A percentile compares a stretch with the other conserved stretches of the same genome.
These are phyloP conservation scores for Nidularia sp. DNA, from an alignment of 768 basidiomycete genomes.

Conservation along the genomic window DNA sequence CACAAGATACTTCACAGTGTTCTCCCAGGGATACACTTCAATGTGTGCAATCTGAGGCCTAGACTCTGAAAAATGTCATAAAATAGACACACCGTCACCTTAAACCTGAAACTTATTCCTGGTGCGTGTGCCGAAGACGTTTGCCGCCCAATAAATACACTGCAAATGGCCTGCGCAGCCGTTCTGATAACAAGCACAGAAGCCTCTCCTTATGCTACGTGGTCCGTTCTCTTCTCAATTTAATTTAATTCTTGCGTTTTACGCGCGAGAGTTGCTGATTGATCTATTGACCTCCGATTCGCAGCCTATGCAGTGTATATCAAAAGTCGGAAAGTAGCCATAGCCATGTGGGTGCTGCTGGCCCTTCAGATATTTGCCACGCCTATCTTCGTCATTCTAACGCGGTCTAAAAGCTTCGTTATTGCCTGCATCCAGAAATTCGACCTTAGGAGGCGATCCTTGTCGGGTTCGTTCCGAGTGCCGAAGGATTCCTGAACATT, in stretches of 20 bases:
- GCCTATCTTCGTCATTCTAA: background rate
- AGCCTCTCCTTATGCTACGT: background rate
- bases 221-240: background rate
- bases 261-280: no score
- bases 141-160: no score
- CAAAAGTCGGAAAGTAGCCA: background rate
- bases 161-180: no score
- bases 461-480: background rate
- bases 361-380: background rate
- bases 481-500: background rate
- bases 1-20: conserved; percentile 13
- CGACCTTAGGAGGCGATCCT: background rate
- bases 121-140: no score
- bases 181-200: background rate
- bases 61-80: no score
- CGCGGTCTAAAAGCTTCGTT: background rate
- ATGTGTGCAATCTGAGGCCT: no score
- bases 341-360: background rate
- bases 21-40: conserved; percentile 10
- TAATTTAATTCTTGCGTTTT: background rate
- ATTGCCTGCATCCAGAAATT: background rate
- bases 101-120: no score
- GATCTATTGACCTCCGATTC: background rate
- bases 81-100: no score
- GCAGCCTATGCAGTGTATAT: background rate